Conservation (phyloP, 1,284 basidiomycete species). For the Apiotrichum gracile region DNA sequence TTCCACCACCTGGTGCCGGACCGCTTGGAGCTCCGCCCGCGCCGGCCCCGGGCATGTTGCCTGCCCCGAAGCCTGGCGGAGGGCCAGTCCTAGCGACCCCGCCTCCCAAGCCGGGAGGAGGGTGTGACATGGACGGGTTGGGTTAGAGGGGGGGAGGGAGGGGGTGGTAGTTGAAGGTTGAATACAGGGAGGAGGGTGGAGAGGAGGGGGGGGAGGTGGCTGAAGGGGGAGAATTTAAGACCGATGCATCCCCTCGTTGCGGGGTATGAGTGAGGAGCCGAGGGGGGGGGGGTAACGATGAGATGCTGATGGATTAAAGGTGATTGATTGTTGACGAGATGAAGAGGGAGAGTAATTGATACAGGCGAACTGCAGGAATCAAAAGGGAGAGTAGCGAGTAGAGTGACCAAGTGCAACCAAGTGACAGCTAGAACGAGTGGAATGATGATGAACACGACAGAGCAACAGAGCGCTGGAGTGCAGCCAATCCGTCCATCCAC, state of each 20-base stretch:
- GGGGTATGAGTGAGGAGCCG: background rate
- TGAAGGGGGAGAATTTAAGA: slow-evolving; percentile 1
- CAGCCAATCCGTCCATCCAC: too few species aligned
- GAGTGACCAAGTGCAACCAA: too few species aligned
- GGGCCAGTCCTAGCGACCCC: slow-evolving; percentile 43
- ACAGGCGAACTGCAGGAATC: too few species aligned
- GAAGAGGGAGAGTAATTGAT: background rate
- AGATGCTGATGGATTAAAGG: too few species aligned
- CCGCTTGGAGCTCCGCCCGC: slow-evolving; percentile 1
- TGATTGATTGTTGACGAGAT: too few species aligned
- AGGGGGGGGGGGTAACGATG: background rate
- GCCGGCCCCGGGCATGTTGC: slow-evolving; percentile 1
- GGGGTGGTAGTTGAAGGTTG: slow-evolving; percentile 6
- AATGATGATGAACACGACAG: too few species aligned
- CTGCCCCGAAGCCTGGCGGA: slow-evolving; percentile 40
- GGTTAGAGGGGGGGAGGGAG: slow-evolving; percentile 4
- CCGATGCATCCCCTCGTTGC: slow-evolving; percentile 12
- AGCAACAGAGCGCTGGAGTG: too few species aligned
- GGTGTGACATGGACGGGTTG: slow-evolving; percentile 30
- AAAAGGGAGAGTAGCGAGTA: too few species aligned
- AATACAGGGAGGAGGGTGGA: background rate
- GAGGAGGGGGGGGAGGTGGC: background rate
- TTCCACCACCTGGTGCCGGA: background rate
- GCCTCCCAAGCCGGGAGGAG: slow-evolving; percentile 45
- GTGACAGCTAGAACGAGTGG: too few species aligned